Conservation (phyloP, 208 protist genomes). For the Leishmania tropica region DNA sequence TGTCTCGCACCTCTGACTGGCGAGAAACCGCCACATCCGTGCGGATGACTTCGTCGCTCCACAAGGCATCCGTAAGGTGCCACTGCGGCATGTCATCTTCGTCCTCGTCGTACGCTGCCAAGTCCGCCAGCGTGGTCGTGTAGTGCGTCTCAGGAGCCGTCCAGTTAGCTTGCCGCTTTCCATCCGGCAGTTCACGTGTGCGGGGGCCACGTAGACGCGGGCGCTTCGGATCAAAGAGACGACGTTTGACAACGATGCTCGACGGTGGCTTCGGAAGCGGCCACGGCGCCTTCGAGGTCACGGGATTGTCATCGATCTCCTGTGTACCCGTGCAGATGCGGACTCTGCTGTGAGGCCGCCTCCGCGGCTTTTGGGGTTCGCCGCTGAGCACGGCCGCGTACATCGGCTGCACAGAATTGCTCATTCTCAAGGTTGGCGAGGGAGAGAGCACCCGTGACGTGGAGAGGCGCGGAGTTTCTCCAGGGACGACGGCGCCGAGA, state of each 20-base stretch:
- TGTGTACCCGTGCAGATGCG: not conserved
- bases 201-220: not conserved
- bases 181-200: constrained; percentile 23
- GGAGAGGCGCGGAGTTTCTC: not conserved
- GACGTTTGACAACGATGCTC: constrained; percentile 3
- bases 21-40: not conserved
- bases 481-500: not conserved
- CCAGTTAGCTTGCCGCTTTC: constrained; percentile 33
- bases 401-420: not conserved
- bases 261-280: constrained; percentile 2
- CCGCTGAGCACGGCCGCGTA: not conserved
- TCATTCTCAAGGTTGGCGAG: constrained; percentile 6
- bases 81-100: constrained; percentile 7
- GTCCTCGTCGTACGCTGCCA: constrained; percentile 19
- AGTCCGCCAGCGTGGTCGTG: constrained; percentile 25
- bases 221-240: constrained; percentile 19
- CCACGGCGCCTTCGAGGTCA: not conserved
- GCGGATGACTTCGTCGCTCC: not conserved
- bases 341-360: constrained; percentile 5
- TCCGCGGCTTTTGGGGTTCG: not conserved
- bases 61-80: not conserved
- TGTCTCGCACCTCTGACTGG: not conserved
- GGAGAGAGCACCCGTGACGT: not conserved
- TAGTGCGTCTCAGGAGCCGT: constrained; percentile 35
- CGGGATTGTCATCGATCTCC: not conserved